Percentiles rank a stretch among this genome's conserved stretches.
These are phyloP conservation scores for Carpinus fangiana DNA, from an alignment of 306 rosid species.

Conservation along the genomic window DNA sequence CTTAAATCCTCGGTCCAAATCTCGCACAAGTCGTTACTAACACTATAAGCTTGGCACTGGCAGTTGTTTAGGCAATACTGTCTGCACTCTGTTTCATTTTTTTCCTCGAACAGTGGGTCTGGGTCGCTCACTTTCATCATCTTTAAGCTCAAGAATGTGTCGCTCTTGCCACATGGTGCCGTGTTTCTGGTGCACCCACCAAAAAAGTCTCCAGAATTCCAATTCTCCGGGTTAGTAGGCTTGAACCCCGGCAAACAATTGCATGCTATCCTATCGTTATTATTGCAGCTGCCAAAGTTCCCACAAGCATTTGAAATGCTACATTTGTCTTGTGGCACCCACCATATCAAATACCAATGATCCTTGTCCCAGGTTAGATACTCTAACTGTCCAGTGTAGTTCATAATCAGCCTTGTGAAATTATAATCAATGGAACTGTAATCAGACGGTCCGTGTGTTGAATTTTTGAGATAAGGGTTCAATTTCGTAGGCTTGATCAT, in stretches of 20 bases:
- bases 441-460: too few relatives aligned
- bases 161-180: too few relatives aligned
- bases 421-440: too few relatives aligned
- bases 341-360: neutral
- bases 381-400: too few relatives aligned
- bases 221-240: too few relatives aligned
- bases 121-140: neutral
- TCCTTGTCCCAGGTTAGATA: too few relatives aligned
- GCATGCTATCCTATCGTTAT: too few relatives aligned
- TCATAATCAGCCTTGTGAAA: too few relatives aligned
- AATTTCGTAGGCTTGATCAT: too few relatives aligned
- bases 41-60: constrained; percentile 16
- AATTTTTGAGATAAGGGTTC: too few relatives aligned
- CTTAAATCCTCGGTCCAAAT: constrained; percentile 29
- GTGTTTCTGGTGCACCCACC: too few relatives aligned
- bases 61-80: neutral
- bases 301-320: neutral
- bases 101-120: neutral
- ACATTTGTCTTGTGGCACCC: neutral
- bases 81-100: neutral
- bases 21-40: neutral
- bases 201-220: neutral
- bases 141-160: constrained; percentile 23
- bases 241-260: too few relatives aligned
- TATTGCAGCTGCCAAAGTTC: neutral